phyloP scores from a whole-genome alignment of 1,284 basidiomycete species.

The Ganoderma lingzhi region DNA sequence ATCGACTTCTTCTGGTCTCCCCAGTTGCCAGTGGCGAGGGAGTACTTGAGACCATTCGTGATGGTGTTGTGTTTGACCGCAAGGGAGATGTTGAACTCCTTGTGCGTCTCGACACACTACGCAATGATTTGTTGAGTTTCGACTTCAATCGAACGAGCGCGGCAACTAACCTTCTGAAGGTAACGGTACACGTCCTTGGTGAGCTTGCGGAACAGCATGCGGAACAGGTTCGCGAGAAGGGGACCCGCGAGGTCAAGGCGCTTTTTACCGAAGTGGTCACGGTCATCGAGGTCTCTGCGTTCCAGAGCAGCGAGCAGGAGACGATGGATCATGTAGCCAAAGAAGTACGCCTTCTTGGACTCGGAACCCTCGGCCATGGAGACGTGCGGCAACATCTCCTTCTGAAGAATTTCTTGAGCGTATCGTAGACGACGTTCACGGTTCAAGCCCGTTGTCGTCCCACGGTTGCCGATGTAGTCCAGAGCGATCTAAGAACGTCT shows the following conservation, averaged over 20 bases:
- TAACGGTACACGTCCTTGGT: slow-evolving; percentile 98
- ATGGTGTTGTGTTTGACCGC: slow-evolving; percentile 98
- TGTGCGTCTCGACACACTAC: slow-evolving; percentile 96
- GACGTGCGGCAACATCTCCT: slow-evolving; percentile 98
- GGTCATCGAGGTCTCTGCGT: slow-evolving; percentile 95
- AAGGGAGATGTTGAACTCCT: slow-evolving; percentile 92
- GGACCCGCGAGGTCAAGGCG: slow-evolving; percentile 96
- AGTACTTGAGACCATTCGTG: slow-evolving; percentile 98
- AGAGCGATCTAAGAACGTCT: slow-evolving; percentile 65
- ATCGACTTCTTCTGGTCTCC: slow-evolving; percentile 99
- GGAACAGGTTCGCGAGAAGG: slow-evolving; percentile 93
- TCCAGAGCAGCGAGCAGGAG: slow-evolving; percentile 94
- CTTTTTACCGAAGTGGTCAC: slow-evolving; percentile 99
- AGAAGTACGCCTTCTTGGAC: slow-evolving; percentile 99
- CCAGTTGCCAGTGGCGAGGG: slow-evolving; percentile 99
- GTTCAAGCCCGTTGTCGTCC: slow-evolving; percentile 93
- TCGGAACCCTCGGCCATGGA: slow-evolving; percentile 97
- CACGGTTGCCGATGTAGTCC: slow-evolving; percentile 98
- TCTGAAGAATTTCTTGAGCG: slow-evolving; percentile 97
- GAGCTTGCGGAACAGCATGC: slow-evolving; percentile 97
- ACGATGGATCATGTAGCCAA: slow-evolving; percentile 99
- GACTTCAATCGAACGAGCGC: slow-evolving; percentile 15
- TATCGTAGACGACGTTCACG: slow-evolving; percentile 94
- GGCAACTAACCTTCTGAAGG: slow-evolving; percentile 84
- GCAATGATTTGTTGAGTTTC: slow-evolving; percentile 18